Conservation (phyloP, 75 land plant species). For the Selaginella moellendorffii region DNA sequence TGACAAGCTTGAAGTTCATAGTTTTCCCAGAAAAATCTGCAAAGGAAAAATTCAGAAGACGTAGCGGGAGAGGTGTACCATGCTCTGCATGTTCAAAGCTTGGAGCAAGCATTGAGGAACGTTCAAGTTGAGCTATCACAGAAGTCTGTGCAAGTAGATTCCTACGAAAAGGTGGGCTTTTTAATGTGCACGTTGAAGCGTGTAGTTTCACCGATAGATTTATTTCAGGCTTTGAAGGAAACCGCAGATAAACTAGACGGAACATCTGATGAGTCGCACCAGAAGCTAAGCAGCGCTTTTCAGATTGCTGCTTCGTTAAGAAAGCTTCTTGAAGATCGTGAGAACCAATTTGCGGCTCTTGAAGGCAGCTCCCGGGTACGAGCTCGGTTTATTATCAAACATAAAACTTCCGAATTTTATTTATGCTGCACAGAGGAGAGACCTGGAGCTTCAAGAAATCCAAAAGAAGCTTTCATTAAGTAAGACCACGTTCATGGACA, state of each 20-base stretch:
- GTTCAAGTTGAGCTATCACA: conserved; percentile 21
- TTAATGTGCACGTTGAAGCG: background rate
- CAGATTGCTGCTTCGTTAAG: conserved; percentile 31
- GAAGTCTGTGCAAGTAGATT: conserved; percentile 22
- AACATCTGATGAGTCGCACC: conserved; percentile 31
- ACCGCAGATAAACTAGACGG: conserved; percentile 34
- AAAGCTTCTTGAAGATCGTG: conserved; percentile 26
- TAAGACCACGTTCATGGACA: conserved; percentile 20
- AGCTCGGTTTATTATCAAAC: too few species aligned
- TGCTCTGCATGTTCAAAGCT: conserved; percentile 27
- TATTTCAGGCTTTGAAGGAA: conserved; percentile 28
- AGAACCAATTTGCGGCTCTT: conserved; percentile 23
- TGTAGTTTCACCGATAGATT: background rate
- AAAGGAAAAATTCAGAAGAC: conserved; percentile 26
- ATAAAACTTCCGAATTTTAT: too few species aligned
- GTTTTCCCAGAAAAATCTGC: conserved; percentile 28
- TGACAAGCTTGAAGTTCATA: background rate
- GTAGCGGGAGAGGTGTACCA: conserved; percentile 28
- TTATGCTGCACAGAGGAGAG: conserved; percentile 18
- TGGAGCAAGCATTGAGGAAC: conserved; percentile 25
- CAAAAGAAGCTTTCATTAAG: conserved; percentile 26
- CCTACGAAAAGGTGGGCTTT: conserved; percentile 27
- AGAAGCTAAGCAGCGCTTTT: conserved; percentile 30
- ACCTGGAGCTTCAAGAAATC: conserved; percentile 26
- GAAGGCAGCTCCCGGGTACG: conserved; percentile 31